phyloP scores from a whole-genome alignment of 2,329 filamentous ascomycete species.

The Lasiodiplodia hormozganensis region DNA sequence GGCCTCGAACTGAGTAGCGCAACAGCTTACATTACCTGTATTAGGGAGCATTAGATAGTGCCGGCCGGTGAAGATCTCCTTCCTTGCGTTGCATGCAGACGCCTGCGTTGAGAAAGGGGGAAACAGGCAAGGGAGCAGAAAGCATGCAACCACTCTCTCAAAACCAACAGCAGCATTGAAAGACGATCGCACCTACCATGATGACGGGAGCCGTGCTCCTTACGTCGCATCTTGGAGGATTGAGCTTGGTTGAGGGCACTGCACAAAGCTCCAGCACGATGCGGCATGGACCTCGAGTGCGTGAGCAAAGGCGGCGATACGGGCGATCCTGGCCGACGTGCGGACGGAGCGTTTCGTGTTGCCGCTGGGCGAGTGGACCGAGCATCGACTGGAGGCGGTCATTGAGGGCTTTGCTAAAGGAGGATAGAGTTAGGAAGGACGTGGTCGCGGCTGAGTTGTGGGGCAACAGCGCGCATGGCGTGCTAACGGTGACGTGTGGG shows the following conservation, averaged over 20 bases:
- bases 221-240: not conserved
- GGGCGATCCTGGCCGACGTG: conserved; percentile 13
- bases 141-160: not conserved
- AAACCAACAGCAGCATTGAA: not conserved
- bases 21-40: not conserved
- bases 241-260: not conserved
- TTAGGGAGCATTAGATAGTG: not conserved
- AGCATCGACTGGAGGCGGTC: not conserved
- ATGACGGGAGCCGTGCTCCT: too few species aligned
- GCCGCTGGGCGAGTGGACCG: conserved; percentile 8
- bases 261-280: not conserved
- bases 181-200: too few species aligned
- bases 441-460: not conserved
- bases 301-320: not conserved
- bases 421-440: not conserved
- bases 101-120: not conserved
- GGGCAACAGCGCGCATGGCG: not conserved
- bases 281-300: conserved; percentile 8
- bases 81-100: not conserved
- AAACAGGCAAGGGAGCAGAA: not conserved
- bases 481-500: not conserved
- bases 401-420: not conserved
- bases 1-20: conserved; percentile 1
- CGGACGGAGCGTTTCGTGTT: conserved; percentile 2
- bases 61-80: not conserved